Percentiles rank a stretch among this genome's conserved stretches.
Conservation (phyloP, 2,329 filamentous ascomycete genomes). For the Epichloe elymi region DNA sequence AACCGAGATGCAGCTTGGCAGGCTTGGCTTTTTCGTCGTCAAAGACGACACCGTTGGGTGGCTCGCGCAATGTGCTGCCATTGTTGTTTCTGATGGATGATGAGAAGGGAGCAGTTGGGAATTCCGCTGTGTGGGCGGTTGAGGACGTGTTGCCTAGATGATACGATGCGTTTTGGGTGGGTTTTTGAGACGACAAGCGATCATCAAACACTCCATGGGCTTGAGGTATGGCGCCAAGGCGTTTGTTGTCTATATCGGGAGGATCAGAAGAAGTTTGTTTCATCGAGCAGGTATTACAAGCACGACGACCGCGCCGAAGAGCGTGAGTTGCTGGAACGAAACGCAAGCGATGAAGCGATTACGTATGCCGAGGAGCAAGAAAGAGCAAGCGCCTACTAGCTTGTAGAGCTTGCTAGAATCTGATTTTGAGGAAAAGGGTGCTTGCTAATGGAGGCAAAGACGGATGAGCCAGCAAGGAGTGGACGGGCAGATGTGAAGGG, state of each 20-base stretch:
- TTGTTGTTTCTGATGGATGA: conserved; percentile 11
- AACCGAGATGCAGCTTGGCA: conserved; percentile 11
- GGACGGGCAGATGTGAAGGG: background rate
- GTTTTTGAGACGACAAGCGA: conserved; percentile 21
- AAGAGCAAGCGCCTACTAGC: too few species aligned
- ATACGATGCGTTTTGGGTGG: background rate
- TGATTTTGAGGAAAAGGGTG: background rate
- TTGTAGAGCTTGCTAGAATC: background rate
- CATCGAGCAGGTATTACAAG: conserved; percentile 38
- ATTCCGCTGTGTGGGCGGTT: background rate
- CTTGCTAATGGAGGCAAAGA: background rate
- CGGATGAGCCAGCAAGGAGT: background rate
- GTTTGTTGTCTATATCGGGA: conserved; percentile 42
- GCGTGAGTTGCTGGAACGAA: background rate
- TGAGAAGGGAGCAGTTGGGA: background rate
- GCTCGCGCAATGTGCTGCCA: conserved; percentile 9
- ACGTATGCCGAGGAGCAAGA: too few species aligned
- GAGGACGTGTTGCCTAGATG: conserved; percentile 5
- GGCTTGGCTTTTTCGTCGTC: conserved; percentile 10
- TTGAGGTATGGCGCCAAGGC: conserved; percentile 40
- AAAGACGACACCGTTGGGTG: conserved; percentile 3
- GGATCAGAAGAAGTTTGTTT: conserved; percentile 43
- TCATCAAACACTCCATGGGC: conserved; percentile 37
- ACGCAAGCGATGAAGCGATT: background rate
- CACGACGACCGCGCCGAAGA: conserved; percentile 4